Percentiles rank a stretch among this genome's conserved stretches.
Conservation (phyloP, 2,329 filamentous ascomycete genomes). For the Hypoxylon sp. region DNA sequence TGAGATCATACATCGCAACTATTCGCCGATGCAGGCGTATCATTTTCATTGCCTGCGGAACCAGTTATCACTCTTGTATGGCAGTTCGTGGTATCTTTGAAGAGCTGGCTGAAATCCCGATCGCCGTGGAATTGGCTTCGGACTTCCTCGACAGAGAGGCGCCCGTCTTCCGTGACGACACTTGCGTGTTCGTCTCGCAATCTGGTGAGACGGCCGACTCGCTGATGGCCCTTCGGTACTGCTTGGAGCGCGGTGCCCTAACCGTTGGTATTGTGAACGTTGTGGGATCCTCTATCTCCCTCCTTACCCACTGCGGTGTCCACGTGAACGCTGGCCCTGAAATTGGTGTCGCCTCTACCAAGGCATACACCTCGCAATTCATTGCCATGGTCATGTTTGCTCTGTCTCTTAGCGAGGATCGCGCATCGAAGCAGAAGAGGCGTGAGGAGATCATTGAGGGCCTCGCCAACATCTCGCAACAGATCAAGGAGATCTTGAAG, state of each 20-base stretch:
- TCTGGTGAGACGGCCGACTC: slow-evolving; percentile 99
- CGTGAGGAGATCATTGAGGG: slow-evolving; percentile 97
- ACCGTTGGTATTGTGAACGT: slow-evolving; percentile 99
- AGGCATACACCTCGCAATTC: slow-evolving; percentile 99
- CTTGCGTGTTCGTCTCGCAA: slow-evolving; percentile 98
- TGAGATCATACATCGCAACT: slow-evolving; percentile 95
- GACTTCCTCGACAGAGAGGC: slow-evolving; percentile 98
- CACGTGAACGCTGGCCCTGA: slow-evolving; percentile 99
- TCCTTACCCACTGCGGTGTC: slow-evolving; percentile 99
- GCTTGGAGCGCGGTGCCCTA: slow-evolving; percentile 94
- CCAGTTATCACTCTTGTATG: slow-evolving; percentile 99
- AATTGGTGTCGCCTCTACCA: slow-evolving; percentile 98
- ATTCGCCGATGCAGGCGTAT: slow-evolving; percentile 97
- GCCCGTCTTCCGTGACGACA: slow-evolving; percentile 99
- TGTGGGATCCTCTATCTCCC: slow-evolving; percentile 97
- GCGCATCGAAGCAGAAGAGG: slow-evolving; percentile 90
- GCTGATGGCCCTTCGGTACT: slow-evolving; percentile 96
- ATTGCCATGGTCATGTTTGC: slow-evolving; percentile 99
- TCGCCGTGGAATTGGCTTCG: slow-evolving; percentile 94
- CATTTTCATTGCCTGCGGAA: slow-evolving; percentile 99
- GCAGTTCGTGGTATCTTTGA: slow-evolving; percentile 98
- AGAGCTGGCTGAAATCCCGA: slow-evolving; percentile 97
- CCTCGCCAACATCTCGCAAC: slow-evolving; percentile 84
- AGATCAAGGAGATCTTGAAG: slow-evolving; percentile 92
- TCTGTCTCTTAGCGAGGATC: slow-evolving; percentile 93